Percentiles rank a stretch among this genome's conserved stretches.
Conservation (phyloP, 495 filamentous ascomycete species). For the Ascobolus immersus region DNA sequence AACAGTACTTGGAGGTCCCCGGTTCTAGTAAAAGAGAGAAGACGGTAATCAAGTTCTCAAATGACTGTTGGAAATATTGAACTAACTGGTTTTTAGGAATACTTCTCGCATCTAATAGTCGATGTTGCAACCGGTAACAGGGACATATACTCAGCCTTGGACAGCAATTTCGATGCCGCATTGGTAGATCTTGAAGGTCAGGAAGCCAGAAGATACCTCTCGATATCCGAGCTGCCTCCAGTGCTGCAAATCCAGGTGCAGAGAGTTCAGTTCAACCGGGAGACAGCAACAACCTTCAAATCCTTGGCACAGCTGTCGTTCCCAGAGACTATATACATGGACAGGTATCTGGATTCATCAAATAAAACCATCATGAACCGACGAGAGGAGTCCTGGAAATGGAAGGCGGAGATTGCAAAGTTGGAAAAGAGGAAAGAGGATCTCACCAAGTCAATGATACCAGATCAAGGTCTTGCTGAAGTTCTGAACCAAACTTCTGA, state of each 20-base stretch:
- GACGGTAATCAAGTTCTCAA: too few relatives aligned
- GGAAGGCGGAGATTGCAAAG: conserved; percentile 35
- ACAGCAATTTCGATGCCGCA: conserved; percentile 58
- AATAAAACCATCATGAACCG: conserved; percentile 29
- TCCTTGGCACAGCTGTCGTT: conserved; percentile 54
- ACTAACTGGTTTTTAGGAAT: conserved; percentile 19
- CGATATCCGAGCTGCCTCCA: conserved; percentile 53
- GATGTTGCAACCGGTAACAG: conserved; percentile 33
- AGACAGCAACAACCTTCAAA: conserved; percentile 38
- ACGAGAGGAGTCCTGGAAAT: conserved; percentile 46
- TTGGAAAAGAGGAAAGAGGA: conserved; percentile 26
- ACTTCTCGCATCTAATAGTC: conserved; percentile 37
- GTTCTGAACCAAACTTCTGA: too few relatives aligned
- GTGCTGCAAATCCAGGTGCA: conserved; percentile 75
- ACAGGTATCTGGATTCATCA: conserved; percentile 57
- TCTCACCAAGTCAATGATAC: conserved; percentile 25
- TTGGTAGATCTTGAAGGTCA: conserved; percentile 38
- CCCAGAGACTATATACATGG: conserved; percentile 54
- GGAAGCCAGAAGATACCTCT: conserved; percentile 40
- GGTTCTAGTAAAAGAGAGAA: conserved; percentile 12
- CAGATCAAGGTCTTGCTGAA: background rate
- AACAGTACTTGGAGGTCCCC: conserved; percentile 15
- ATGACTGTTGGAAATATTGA: too few relatives aligned
- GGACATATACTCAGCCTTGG: conserved; percentile 61
- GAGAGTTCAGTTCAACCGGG: conserved; percentile 41